Evolutionary conservation across 805 yeast genomes (phyloP), one percentile per base, ranked within the genome.

Genomic region (Yarrowia sp.): DNA sequence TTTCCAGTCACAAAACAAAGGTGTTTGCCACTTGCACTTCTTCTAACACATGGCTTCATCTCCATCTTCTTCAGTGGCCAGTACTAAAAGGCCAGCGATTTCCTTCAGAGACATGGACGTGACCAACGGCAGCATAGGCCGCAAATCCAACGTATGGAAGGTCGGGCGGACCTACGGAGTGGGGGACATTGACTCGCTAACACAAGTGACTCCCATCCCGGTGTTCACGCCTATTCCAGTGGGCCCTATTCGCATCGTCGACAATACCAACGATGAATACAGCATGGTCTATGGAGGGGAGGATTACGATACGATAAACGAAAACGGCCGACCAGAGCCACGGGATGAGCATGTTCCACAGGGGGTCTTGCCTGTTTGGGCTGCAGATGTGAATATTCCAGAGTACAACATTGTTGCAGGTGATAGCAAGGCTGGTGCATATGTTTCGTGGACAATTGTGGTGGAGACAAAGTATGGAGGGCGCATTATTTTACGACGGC

Each of bases 401-500:
- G 78, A 76, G 36, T 77, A 78, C 67, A 74, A 79, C 14, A 70
- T 79, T 2, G 77, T 81, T 0, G 70, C 71, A 3, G 83, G 81
- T 4, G 62, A 70, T 35, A 67, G 69, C 17, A 74, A 73, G 54
- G 73, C 74, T 3, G 75, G 77, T 16, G 72, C 75, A n/a, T 81
- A 81, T 67, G 82, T 81, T 6, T 77, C 75, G 1, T 81, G 81
- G 80, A 68, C 74, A 9, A 69, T 82, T 5, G 64, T 68, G 5
- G 74, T 82, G 22, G 76, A 74, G 17, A 79, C 81, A 1, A 41
- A 69, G 6, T 67, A 67, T 5, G 76, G 74, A 1, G 71, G 77
- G 0, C 67, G 68, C 3, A 79, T 88, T 19, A 72, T 75, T 49
- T 70, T 84, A 4, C 82, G 84, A 71, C 84, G 82, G 71, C 73